Base-by-base conservation (phyloP, 169 alveolate genomes). In the Condylostoma magnum region DNA sequence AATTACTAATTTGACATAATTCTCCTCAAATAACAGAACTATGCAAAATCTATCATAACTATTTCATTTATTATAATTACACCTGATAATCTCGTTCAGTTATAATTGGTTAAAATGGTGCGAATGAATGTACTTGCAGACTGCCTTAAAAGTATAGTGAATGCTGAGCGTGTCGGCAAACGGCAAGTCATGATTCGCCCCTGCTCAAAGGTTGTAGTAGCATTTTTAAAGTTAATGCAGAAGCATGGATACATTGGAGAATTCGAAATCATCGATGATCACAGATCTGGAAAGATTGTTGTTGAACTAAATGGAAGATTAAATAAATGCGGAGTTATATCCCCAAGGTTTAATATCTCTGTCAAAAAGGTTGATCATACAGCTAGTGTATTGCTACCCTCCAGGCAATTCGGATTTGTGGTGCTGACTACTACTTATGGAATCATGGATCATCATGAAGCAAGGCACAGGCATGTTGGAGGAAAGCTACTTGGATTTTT, bases 401-500 rank as follows among this genome's bases (percentile, higher is more conserved):
- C 99, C 53, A 97, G 99, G 85, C 99, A 97, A 89, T 98, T 98
- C 86, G 99, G 99, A 46, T 97, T 95, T 90, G 87, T 98, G 73
- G 99, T 98, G 76, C 93, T 98, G 72, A 95, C 99, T 48, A 97
- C 99, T 52, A 95, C 98, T 65, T 94, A 94, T 87, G 99, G 99
- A 53, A 96, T 97, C 83, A 91, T 97, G 95, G 99, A 97, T 89
- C 99, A 97, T 86, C 99, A 97, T 83, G 99, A 97, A 83, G 99
- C 99, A 68, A 94, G 99, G 77, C 89, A 98, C 75, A 98, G 96
- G 92, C 99, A 98, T 84, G 93, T 97, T n/a, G 99, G 99, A 70
- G 99, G 99, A 43, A 98, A 97, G 89, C 93, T 97, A 76, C 93
- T 98, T 67, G 99, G 99, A 22, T 98, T 95, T 89, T 98, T 98